A percentile compares a stretch with the other conserved stretches of the same genome.
Conservation (phyloP, 2,329 filamentous ascomycete species). For the Lecanosticta acicola region DNA sequence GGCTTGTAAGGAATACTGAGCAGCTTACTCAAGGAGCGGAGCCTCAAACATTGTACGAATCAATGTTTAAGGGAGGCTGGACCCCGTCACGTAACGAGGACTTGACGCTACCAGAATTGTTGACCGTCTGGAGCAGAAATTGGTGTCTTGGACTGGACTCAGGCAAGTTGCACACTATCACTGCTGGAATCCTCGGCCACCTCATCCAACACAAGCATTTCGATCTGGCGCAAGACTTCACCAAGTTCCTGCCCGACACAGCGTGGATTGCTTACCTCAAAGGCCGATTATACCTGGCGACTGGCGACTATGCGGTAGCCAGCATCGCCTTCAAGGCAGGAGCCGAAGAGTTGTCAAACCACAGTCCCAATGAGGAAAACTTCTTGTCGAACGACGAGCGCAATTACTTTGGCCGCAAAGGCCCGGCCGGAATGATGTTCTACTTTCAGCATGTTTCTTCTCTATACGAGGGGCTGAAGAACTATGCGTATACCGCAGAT, state of each 20-base stretch:
- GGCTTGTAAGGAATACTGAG: conserved; percentile 48
- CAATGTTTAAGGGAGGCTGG: conserved; percentile 40
- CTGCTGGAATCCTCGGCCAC: conserved; percentile 38
- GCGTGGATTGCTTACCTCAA: conserved; percentile 71
- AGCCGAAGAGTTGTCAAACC: conserved; percentile 35
- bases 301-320: conserved; percentile 68
- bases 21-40: not conserved
- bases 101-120: conserved; percentile 25
- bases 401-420: conserved; percentile 57
- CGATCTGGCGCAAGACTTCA: conserved; percentile 55
- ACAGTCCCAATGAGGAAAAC: conserved; percentile 35
- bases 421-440: conserved; percentile 67
- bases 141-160: conserved; percentile 41
- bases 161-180: conserved; percentile 36
- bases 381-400: conserved; percentile 73
- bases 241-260: conserved; percentile 54
- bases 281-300: conserved; percentile 68
- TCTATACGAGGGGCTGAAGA: conserved; percentile 72
- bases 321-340: conserved; percentile 74
- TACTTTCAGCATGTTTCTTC: conserved; percentile 84
- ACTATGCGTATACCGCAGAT: conserved; percentile 74
- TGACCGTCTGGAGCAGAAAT: conserved; percentile 44
- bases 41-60: conserved; percentile 26
- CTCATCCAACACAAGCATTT: conserved; percentile 41
- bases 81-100: conserved; percentile 23